Conservation (phyloP, 1,139 yeast genomes). For the Yamadazyma taylorii region DNA sequence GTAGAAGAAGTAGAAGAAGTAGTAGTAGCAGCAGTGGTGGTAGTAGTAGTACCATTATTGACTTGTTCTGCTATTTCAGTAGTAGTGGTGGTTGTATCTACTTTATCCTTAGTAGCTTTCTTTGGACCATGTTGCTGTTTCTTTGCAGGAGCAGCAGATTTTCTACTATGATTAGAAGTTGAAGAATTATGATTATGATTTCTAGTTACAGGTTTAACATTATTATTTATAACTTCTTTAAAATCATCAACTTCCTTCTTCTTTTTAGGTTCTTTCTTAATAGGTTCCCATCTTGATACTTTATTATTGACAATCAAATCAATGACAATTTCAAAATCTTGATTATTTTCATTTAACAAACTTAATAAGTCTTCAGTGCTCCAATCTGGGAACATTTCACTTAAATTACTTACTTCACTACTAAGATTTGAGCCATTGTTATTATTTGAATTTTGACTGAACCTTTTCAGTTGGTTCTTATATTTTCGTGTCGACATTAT, state of each 20-base stretch:
- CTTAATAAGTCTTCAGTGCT: slow-evolving; percentile 77
- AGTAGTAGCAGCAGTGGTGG: slow-evolving; percentile 22
- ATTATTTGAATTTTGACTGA: slow-evolving; percentile 22
- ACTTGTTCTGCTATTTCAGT: slow-evolving; percentile 10
- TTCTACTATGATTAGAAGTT: slow-evolving; percentile 6
- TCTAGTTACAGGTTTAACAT: slow-evolving; percentile 4
- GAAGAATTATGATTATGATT: slow-evolving; percentile 1
- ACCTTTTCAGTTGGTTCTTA: slow-evolving; percentile 49
- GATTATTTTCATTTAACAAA: slow-evolving; percentile 68
- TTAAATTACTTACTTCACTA: slow-evolving; percentile 54
- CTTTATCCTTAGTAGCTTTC: slow-evolving; percentile 8
- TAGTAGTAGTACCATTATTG: slow-evolving; percentile 8
- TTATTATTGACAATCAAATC: slow-evolving; percentile 86
- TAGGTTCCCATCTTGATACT: slow-evolving; percentile 61
- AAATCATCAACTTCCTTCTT: slow-evolving; percentile 30
- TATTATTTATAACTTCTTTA: slow-evolving; percentile 6
- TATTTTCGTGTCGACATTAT: slow-evolving; percentile 41
- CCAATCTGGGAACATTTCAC: slow-evolving; percentile 96
- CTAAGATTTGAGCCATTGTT: slow-evolving; percentile 10
- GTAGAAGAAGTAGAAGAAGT: slow-evolving; percentile 17
- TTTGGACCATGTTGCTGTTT: slow-evolving; percentile 9
- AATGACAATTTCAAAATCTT: slow-evolving; percentile 76
- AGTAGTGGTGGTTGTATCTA: slow-evolving; percentile 4
- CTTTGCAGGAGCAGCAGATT: slow-evolving; percentile 5
- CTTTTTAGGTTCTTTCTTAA: slow-evolving; percentile 48